phyloP scores from a whole-genome alignment of 2,329 filamentous ascomycete species.

The Arthrinium phaeospermum region DNA sequence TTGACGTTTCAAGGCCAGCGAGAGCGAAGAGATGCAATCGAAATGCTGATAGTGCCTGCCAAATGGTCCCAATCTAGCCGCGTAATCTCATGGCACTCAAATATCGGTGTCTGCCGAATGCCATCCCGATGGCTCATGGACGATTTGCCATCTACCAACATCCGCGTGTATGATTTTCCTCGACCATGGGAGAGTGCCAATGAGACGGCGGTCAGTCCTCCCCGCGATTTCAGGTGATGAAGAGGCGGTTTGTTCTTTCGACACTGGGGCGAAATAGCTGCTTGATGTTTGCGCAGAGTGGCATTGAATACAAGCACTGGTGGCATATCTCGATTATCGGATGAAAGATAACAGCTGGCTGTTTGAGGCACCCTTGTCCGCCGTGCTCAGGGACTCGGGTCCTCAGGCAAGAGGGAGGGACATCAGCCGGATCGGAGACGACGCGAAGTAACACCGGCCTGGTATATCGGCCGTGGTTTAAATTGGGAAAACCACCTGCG shows the following conservation, averaged over 20 bases:
- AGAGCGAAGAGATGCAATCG: background rate
- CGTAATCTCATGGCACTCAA: background rate
- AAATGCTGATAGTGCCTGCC: background rate
- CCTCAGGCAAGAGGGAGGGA: background rate
- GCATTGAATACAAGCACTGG: background rate
- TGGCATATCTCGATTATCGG: background rate
- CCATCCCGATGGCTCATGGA: background rate
- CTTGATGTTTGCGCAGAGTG: background rate
- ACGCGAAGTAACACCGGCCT: background rate
- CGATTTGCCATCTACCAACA: background rate
- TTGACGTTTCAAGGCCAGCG: no score
- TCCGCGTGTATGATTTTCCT: background rate
- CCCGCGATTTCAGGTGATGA: background rate
- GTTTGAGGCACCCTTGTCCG: background rate
- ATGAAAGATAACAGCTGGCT: background rate
- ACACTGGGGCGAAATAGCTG: background rate
- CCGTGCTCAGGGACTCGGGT: background rate
- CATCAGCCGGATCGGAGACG: slow-evolving; percentile 9
- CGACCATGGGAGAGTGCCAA: background rate
- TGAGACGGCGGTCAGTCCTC: background rate
- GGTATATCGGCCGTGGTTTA: background rate
- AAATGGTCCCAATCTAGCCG: no score
- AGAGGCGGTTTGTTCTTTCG: background rate
- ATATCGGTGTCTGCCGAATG: background rate
- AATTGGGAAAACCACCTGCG: background rate